A percentile compares a stretch with the other conserved stretches of the same genome.
phyloP scores from a whole-genome alignment of 805 yeast genomes.

The Wickerhamiella parazyma region DNA sequence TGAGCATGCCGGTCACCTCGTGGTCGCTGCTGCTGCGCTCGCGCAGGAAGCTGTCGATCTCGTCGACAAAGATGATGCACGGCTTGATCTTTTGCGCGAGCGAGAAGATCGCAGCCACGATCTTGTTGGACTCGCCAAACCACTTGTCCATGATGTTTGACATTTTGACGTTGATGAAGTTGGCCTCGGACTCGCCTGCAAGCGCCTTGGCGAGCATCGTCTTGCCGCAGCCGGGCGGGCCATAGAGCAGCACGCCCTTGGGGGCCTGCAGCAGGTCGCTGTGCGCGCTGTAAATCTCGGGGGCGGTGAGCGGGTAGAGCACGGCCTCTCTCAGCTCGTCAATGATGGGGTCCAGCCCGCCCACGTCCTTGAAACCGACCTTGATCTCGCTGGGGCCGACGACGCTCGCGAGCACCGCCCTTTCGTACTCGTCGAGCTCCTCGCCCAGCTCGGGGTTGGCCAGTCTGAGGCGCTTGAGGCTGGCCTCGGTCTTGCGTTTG shows the following conservation, averaged over 20 bases:
- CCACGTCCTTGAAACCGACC: constrained; percentile 67
- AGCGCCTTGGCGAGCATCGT: constrained; percentile 95
- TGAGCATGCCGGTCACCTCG: constrained; percentile 86
- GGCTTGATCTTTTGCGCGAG: constrained; percentile 84
- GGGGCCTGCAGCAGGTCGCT: constrained; percentile 71
- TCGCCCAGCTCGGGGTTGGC: constrained; percentile 45
- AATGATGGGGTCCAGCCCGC: constrained; percentile 72
- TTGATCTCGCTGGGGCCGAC: constrained; percentile 74
- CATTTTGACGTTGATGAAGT: constrained; percentile 81
- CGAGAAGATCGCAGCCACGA: constrained; percentile 84
- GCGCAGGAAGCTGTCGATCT: constrained; percentile 85
- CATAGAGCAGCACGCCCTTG: constrained; percentile 81
- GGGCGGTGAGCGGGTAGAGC: constrained; percentile 59
- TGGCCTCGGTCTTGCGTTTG: constrained; percentile 44
- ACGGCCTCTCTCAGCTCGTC: constrained; percentile 83
- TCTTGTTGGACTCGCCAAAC: constrained; percentile 93
- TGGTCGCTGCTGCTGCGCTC: constrained; percentile 77
- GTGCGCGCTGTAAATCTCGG: constrained; percentile 41
- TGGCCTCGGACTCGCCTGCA: constrained; percentile 84
- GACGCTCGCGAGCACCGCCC: constrained; percentile 59
- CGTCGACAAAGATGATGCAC: constrained; percentile 89
- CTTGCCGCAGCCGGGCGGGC: constrained; percentile 98
- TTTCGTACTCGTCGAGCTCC: constrained; percentile 59
- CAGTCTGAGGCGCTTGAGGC: constrained; percentile 43
- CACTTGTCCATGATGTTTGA: constrained; percentile 92